phyloP scores from a whole-genome alignment of 805 yeast species.

The Geotrichum ghanense region DNA sequence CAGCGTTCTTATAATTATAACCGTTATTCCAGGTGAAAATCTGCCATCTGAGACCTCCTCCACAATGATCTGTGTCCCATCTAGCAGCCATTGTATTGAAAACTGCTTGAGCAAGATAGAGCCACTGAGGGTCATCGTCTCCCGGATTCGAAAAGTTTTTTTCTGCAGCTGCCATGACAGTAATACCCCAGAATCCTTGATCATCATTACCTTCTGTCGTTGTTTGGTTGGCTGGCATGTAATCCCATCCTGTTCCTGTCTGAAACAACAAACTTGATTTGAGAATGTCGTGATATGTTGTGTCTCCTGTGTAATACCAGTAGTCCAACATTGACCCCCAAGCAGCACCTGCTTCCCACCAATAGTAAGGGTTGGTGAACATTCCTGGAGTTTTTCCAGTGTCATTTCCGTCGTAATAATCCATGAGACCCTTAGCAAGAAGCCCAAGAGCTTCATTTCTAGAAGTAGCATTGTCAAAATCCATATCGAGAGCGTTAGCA shows the following conservation, averaged over 20 bases:
- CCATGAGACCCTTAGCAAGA: conserved; percentile 62
- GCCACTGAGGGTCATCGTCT: conserved; percentile 52
- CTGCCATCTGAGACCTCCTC: conserved; percentile 88
- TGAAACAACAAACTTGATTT: conserved; percentile 55
- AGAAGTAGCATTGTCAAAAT: conserved; percentile 11
- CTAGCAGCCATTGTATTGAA: conserved; percentile 73
- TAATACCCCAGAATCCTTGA: conserved; percentile 88
- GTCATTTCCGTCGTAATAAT: conserved; percentile 61
- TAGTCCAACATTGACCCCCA: conserved; percentile 60
- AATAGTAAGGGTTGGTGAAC: conserved; percentile 66
- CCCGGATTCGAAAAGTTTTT: conserved; percentile 68
- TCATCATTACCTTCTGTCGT: conserved; percentile 88
- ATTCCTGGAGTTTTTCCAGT: conserved; percentile 65
- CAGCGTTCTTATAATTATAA: conserved; percentile 77
- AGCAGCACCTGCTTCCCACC: conserved; percentile 91
- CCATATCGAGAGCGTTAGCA: conserved; percentile 9
- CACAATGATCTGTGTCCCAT: conserved; percentile 57
- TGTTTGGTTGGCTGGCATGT: conserved; percentile 71
- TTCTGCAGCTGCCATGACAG: conserved; percentile 77
- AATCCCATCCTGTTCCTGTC: conserved; percentile 51
- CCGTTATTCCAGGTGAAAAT: conserved; percentile 83
- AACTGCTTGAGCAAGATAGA: conserved; percentile 70
- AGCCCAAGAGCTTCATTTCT: conserved; percentile 41
- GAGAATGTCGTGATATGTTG: conserved; percentile 45
- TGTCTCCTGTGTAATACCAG: conserved; percentile 58